phyloP scores from a whole-genome alignment of 805 yeast species.

The Wickerhamiella sergipiensis region DNA sequence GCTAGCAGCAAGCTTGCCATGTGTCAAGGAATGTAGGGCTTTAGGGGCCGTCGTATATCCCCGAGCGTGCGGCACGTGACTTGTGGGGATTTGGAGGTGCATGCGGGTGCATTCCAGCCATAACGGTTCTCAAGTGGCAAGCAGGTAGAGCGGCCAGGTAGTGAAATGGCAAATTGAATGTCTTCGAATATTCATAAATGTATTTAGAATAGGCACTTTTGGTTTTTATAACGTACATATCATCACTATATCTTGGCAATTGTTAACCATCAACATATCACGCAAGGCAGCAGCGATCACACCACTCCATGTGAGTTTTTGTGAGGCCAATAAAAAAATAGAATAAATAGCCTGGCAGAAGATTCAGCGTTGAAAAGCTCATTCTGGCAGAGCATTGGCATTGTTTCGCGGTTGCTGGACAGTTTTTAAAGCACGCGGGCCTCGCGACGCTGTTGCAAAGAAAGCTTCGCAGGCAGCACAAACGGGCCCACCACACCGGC shows the following conservation, averaged over 20 bases:
- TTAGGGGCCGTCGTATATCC: not conserved
- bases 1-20: not conserved
- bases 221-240: not conserved
- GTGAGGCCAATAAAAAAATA: conserved; percentile 1
- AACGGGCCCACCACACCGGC: conserved; percentile 21
- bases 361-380: not conserved
- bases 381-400: not conserved
- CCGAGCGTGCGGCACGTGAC: not conserved
- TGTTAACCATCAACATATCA: not conserved
- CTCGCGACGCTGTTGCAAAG: conserved; percentile 9
- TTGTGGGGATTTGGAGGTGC: not conserved
- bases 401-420: not conserved
- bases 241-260: not conserved
- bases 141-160: no score
- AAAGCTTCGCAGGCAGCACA: conserved; percentile 19
- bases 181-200: no score
- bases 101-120: not conserved
- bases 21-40: not conserved
- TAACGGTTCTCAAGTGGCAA: not conserved
- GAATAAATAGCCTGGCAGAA: not conserved
- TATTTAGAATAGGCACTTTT: no score
- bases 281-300: not conserved
- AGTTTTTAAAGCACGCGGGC: not conserved
- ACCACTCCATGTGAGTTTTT: not conserved
- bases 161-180: no score